Base-by-base conservation (phyloP, 2,329 filamentous ascomycete species). In the Pseudocercospora musae region DNA sequence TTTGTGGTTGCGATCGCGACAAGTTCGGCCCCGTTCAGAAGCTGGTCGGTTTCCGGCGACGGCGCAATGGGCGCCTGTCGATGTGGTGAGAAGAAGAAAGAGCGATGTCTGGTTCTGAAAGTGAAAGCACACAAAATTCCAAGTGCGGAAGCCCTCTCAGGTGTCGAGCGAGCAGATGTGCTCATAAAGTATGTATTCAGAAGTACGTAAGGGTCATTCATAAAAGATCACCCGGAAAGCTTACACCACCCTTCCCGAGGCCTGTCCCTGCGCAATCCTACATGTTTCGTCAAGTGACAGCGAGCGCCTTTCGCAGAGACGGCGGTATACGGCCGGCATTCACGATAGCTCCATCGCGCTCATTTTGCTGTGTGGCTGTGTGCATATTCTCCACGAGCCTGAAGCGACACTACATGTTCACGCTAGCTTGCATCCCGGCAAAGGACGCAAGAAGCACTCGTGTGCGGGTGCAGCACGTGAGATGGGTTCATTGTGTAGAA, bases 361-460 rank as follows among this genome's bases (percentile, higher is more conserved):
- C 18, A 20, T 29, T 20, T 54, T 44, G 46, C 18, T 52, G 46
- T 58, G 62, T 63, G 62, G 62, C 62, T 60, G 53, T 60, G 62
- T 57, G 42, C 56, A 57, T 18, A 40, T 31, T 11, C 15, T 20
- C 44, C 23, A 48, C 40, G 55, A 40, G 27, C 37, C 23, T 25
- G 25, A 18, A 29, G 20, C 18, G 18, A 44, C 40, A 37, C 37
- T 29, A 27, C 13, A 3, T 25, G 23, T 6, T 25, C 40, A 29
- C 37, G 37, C 33, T 57, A 57, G 27, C 23, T 25, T 27, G n/a
- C 50, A 29, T 54, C 53, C 53, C 33, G 53, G 44, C 44, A 48
- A 23, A 9, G 4, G n/a, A 46, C 2, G n/a, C 5, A 21, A 23
- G 50, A 37, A 8, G 25, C 25, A 7, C 49, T 29, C 49, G 13